Base-by-base conservation (phyloP, 1,284 basidiomycete species). In the Austroboletus niveus region DNA sequence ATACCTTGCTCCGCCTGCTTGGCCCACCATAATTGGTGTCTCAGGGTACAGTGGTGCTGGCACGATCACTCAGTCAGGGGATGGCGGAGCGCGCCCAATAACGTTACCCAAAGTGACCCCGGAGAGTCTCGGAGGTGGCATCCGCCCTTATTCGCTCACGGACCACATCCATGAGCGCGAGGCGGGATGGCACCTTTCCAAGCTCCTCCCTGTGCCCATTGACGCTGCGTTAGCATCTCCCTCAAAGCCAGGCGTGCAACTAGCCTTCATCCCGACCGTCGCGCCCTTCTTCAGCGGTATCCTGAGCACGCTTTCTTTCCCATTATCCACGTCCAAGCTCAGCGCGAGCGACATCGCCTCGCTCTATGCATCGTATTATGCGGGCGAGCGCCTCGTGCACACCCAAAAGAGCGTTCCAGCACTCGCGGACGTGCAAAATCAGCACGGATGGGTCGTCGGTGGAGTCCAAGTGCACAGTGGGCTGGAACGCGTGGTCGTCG, bases 151-250 rank as follows among this genome's bases (percentile, higher is more conserved):
- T 72, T 62, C 92, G 1, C 75, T 99, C 29, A 99, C 96, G 4
- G 95, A 97, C 72, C 96, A 99, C 73, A 98, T 99, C 64, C 96
- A 99, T 76, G 96, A 99, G 71, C 91, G 96, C 46, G 96, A 99
- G 72, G 91, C 94, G 0, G 84, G 84, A 2, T 75, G 76, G 53
- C 96, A 98, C 69, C 84, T 99, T 42, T 83, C 87, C 2, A 72
- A 69, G 15, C 80, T 96, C 31, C 66, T 82, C 31, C 55, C 68
- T 9, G 45, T 57, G 1, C 9, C 54, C 24, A 8, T 43, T 6
- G 38, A 39, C 4, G 15, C 30, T 7, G 1, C 42, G 11, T 14
- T 40, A 8, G 7, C 15, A n/a, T 20, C 41, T 4, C 8, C n/a
- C 10, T 63, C 60, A 12, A 56, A 56, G 36, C 62, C 60, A 8